Conservation (phyloP, 345 rosid species). For the Euphorbia tirucalli region DNA sequence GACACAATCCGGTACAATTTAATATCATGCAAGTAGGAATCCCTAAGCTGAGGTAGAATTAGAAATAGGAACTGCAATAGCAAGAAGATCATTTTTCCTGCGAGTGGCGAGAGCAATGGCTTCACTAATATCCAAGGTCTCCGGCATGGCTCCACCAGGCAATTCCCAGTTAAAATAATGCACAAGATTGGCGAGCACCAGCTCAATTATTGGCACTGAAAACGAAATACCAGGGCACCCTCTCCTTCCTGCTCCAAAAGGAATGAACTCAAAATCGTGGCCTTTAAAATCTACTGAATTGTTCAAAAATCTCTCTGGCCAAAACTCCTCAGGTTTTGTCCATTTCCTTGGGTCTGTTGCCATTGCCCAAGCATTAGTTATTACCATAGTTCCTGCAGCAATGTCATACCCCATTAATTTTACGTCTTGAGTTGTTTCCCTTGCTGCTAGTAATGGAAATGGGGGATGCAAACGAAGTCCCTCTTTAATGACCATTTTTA, state of each 20-base stretch:
- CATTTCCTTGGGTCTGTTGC: constrained; percentile 2
- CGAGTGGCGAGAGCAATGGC: neutral
- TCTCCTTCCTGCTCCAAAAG: constrained; percentile 16
- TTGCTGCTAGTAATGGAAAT: neutral
- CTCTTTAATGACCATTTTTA: constrained; percentile 9
- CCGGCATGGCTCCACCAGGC: neutral
- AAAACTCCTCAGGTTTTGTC: constrained; percentile 4
- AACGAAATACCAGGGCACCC: neutral
- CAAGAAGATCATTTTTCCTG: constrained; percentile 3
- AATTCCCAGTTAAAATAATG: constrained; percentile 3
- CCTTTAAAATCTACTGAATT: constrained; percentile 3
- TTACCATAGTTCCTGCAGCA: neutral
- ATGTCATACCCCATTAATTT: neutral
- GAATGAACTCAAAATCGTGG: constrained; percentile 6
- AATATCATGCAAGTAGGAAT: neutral
- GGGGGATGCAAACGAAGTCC: constrained; percentile 1
- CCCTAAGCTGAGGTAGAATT: neutral
- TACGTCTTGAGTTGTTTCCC: neutral
- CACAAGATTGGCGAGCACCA: constrained; percentile 3
- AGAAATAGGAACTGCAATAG: neutral
- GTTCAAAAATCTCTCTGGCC: constrained; percentile 4
- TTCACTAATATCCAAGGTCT: constrained; percentile 3
- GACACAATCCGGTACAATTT: too few species aligned
- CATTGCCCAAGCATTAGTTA: constrained; percentile 9
- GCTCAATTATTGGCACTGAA: neutral